Evolutionary conservation across 202 grass and related monocot species (phyloP), one percentile per base, ranked within the genome.

Genomic region (Zoysia matrella): DNA sequence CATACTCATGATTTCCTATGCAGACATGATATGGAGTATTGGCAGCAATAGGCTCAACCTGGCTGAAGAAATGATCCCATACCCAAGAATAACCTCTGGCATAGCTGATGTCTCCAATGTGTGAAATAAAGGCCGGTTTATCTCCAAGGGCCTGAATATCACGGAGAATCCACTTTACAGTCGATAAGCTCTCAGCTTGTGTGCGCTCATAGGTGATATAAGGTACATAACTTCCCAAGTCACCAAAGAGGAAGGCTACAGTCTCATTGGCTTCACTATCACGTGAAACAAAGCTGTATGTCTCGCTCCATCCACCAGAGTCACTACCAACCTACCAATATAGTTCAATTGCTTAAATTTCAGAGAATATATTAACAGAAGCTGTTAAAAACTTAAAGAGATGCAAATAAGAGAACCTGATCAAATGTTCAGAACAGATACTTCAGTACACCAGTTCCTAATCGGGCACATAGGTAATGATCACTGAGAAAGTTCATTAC

Each of bases 1-100:
- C 95, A 86, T 98, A 98, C 63, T 98, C 95, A 55, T 98, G 96
- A 74, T 98, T 98, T 62, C 96, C 96, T 65, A 95, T 95, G 86
- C 95, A 98, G n/a, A 98, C 92, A 90, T 95, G 95, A 80, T 95
- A 98, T 4, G 95, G 92, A 7, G 88, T 86, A 72, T 52, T 84
- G 76, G 92, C 72, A 39, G 92, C 92, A 83, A 98, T 90, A 40
- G 96, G 92, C 76, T 98, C 96, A 22, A 98, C 83, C 81, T 95
- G 96, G 69, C 82, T 93, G 87, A 98, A 95, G 73, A 98, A 98
- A 87, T 95, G 92, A 74, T 95, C 95, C 95, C 95, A 98, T 74
- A 95, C 80, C 95, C 95, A 98, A 75, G 95, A 55, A 83, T 83
- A 98, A 70, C 96, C 92, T 77, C 22, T 30, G 22, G 22, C 22